These are phyloP conservation scores for Rhynchospora pubera DNA, from an alignment of 176 grass and related monocot genomes.

Conservation along the genomic window DNA sequence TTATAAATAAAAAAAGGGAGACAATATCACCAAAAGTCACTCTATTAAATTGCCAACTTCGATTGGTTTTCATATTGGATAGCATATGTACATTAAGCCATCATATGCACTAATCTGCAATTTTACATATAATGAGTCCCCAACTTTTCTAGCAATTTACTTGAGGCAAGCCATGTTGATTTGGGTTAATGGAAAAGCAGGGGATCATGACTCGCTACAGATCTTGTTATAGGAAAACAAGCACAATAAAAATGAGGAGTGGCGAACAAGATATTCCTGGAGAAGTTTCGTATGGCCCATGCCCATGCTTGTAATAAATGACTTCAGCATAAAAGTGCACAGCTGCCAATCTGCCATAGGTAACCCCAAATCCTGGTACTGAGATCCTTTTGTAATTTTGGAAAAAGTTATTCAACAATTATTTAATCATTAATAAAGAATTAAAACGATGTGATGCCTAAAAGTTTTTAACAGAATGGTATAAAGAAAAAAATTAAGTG, in stretches of 20 bases:
- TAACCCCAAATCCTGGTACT: background rate
- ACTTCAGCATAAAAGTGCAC: conserved; percentile 11
- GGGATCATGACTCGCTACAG: background rate
- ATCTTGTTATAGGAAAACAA: background rate
- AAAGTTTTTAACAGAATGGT: too few relatives aligned
- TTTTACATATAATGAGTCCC: too few relatives aligned
- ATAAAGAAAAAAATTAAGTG: too few relatives aligned
- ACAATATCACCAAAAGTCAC: too few relatives aligned
- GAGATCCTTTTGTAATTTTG: background rate
- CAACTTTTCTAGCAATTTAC: background rate
- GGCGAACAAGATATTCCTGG: background rate
- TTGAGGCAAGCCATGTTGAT: background rate
- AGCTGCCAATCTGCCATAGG: background rate
- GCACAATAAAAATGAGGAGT: background rate
- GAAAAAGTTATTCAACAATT: background rate
- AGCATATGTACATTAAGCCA: too few relatives aligned
- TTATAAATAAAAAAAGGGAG: too few relatives aligned
- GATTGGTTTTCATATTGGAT: too few relatives aligned
- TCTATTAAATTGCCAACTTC: too few relatives aligned
- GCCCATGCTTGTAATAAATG: conserved; percentile 5
- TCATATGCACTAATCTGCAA: too few relatives aligned
- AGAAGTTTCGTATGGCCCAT: conserved; percentile 11
- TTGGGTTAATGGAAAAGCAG: background rate
- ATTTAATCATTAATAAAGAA: background rate
- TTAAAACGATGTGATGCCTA: background rate